A percentile compares a stretch with the other conserved stretches of the same genome.
phyloP scores from a whole-genome alignment of 805 yeast genomes.

The Saccharomycopsis oosterbeekiorum region DNA sequence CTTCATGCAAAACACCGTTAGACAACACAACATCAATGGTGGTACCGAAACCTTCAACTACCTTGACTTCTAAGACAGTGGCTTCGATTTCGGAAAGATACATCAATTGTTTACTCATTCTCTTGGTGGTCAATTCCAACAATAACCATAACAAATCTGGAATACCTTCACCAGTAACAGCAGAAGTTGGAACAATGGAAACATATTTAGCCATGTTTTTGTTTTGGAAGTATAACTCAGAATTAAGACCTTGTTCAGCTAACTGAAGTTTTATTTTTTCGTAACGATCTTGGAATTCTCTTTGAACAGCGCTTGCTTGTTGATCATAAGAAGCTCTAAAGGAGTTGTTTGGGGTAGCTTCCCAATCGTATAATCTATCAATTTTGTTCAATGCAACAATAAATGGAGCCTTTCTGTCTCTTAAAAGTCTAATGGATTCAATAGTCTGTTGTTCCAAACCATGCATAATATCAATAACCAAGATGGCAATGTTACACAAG shows the following conservation, averaged over 20 bases:
- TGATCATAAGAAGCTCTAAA: constrained; percentile 87
- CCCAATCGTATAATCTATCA: constrained; percentile 96
- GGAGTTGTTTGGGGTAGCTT: constrained; percentile 79
- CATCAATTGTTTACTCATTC: constrained; percentile 98
- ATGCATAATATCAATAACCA: constrained; percentile 98
- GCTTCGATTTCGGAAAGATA: constrained; percentile 91
- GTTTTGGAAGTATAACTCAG: constrained; percentile 93
- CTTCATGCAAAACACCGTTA: constrained; percentile 92
- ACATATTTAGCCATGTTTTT: constrained; percentile 88
- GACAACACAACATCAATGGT: constrained; percentile 96
- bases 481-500: constrained; percentile 95
- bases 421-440: constrained; percentile 82
- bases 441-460: constrained; percentile 97
- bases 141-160: constrained; percentile 96
- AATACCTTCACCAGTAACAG: constrained; percentile 99
- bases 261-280: constrained; percentile 79
- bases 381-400: constrained; percentile 95
- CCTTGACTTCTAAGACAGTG: constrained; percentile 94
- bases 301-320: constrained; percentile 77
- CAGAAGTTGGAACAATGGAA: constrained; percentile 96
- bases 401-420: constrained; percentile 97
- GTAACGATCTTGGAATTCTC: constrained; percentile 84
- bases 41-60: constrained; percentile 96
- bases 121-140: constrained; percentile 91
- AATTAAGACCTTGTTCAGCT: constrained; percentile 97